Conservation (phyloP, 768 basidiomycete species). For the Macrolepiota fuliginosa region DNA sequence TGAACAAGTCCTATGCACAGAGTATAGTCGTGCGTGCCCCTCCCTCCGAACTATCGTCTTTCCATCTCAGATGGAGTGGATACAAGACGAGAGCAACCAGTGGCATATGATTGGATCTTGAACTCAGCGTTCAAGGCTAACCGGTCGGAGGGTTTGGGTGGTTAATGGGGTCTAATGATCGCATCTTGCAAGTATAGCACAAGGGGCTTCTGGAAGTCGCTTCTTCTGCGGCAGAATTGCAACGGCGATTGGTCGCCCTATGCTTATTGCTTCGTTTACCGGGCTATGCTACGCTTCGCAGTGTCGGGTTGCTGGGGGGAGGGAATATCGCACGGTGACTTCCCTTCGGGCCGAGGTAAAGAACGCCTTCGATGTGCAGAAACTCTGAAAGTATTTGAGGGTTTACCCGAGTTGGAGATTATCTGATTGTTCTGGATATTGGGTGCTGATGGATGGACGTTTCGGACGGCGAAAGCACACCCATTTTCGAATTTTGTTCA, state of each 20-base stretch:
- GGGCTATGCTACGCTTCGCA: background rate
- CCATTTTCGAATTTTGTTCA: constrained; percentile 5
- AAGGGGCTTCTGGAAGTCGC: background rate
- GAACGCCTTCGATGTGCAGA: background rate
- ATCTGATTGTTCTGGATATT: background rate
- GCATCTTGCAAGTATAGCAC: constrained; percentile 1
- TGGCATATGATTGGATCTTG: constrained; percentile 23
- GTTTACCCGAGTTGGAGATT: background rate
- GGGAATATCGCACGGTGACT: background rate
- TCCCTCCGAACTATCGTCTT: constrained; percentile 52
- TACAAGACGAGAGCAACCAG: constrained; percentile 26
- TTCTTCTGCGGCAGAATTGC: constrained; percentile 3
- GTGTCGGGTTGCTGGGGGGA: background rate
- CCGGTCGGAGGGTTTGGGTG: background rate
- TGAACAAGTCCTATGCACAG: constrained; percentile 48
- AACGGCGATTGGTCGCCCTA: constrained; percentile 3
- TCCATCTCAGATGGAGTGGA: constrained; percentile 55
- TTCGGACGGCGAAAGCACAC: background rate
- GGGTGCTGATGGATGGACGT: background rate
- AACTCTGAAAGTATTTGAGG: background rate
- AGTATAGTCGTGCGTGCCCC: constrained; percentile 56
- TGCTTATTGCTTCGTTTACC: background rate
- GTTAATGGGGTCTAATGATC: background rate
- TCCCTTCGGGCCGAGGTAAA: background rate
- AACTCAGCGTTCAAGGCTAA: background rate